Base-by-base conservation (phyloP, 768 basidiomycete genomes). In the Ephemerocybe angulata region DNA sequence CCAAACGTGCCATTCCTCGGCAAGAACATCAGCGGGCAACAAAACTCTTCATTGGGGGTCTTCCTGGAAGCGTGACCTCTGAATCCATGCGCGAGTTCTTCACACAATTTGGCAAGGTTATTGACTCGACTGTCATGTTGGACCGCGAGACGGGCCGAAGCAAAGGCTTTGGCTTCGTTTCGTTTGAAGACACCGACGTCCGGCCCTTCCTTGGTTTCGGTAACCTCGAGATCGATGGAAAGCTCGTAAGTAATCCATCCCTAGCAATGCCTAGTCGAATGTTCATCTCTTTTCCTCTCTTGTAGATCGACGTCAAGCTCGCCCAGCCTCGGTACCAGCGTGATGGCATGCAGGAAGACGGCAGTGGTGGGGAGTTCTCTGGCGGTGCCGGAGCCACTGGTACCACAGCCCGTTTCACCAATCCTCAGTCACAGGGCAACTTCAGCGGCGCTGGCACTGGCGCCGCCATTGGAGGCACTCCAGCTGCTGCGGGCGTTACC, bases 91-190 rank as follows among this genome's bases (percentile, higher is more conserved):
- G 90, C 60, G 84, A 86, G 51, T 98, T 90, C 74, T 96, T 98
- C 72, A 85, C 87, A 40, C 89, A 95, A 67, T 98, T 90, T 62
- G 97, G 97, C 57, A 88, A 87, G 61, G 94, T 99, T 59, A 89
- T 97, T 63, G 96, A 99, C 69, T 94, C 96, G 42, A 98, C 96
- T 1, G 93, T 99, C 61, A 99, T 98, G 97, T 80, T 97, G 62
- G 97, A 99, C 72, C 87, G 93, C 41, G 94, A 98, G 70, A 94
- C 93, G 3, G 89, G 90, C 24, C 75, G 93, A 47, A 94, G 91
- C 72, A 97, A 98, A 70, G 97, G 97, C 12, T 99, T 99, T 60
- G 97, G 95, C 0, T 99, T 99, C 66, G 92, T 98, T 11, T 96
- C 93, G 0, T 96, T 98, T 65, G 89, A 94, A 66, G 88, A 92